Evolutionary conservation across 2,329 filamentous ascomycete genomes (phyloP), one percentile per base, ranked within the genome.

Genomic region (Fusarium chuoi): DNA sequence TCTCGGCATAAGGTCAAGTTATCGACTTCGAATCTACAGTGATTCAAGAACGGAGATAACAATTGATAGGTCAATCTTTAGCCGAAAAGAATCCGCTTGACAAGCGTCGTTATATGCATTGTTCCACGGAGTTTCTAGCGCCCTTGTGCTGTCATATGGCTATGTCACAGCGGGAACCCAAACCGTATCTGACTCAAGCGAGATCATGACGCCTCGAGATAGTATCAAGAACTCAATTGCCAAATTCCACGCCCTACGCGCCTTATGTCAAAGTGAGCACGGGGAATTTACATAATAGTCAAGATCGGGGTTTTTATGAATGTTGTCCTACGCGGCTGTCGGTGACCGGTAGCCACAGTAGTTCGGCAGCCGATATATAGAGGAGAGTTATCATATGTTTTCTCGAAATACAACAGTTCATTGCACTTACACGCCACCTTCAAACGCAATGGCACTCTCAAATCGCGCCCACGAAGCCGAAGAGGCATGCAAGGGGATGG

Each of bases 391-490:
- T 44, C 41, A 28, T 44, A 33, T 60, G 41, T 56, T 48, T 59
- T 36, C 33, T 54, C 41, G 18, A 41, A n/a, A 57, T 41, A 60
- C 57, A 45, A 52, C 60, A 52, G 54, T 46, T 30, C 46, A 52
- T n/a, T 24, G 30, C 44, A 45, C 14, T 49, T 41, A 49, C 11
- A 61, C 54, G 49, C 13, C 28, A 57, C 26, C 39, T 6, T 38
- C 35, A 35, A 39, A 18, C 36, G 41, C 6, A 51, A 78, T 78
- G 77, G 62, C 75, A n/a, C 70, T 78, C 14, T 82, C 81, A 45
- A 69, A 51, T 8, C 79, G 81, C 24, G 82, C 81, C 28, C 65
- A 70, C 14, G 68, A 77, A 26, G 75, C 80, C 35, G 75, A 78
- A 18, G 71, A 77, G 63, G 75, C 80, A 10, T 75, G 76, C 56